Percentiles rank a stretch among this genome's conserved stretches.
Evolutionary conservation across 768 basidiomycete species (phyloP).

Genomic region (Hygrocybe coccinea): DNA sequence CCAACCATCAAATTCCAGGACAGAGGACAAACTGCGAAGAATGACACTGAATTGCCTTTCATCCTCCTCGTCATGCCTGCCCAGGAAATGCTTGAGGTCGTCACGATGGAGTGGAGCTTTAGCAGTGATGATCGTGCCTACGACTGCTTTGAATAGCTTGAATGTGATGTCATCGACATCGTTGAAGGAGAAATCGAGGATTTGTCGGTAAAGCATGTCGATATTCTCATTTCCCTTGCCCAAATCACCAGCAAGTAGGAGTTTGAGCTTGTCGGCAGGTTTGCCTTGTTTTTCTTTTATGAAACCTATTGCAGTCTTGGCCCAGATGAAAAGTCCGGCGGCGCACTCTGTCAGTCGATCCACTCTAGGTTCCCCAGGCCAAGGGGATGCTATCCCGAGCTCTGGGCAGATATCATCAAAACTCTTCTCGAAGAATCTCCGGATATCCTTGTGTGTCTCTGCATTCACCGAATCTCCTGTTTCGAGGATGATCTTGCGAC

Average conservation of each 20-base stretch:
- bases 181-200: neutral
- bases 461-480: neutral
- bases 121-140: neutral
- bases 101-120: neutral
- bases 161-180: neutral
- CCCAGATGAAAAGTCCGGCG: slow-evolving; percentile 5
- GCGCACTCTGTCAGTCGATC: neutral
- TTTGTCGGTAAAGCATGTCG: neutral
- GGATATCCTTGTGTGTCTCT: slow-evolving; percentile 1
- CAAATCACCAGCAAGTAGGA: neutral
- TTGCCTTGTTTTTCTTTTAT: neutral
- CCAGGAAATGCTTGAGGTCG: neutral
- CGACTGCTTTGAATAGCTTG: neutral
- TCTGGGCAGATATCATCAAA: slow-evolving; percentile 4
- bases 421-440: neutral
- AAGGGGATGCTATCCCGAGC: slow-evolving; percentile 2
- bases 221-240: neutral
- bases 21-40: slow-evolving; percentile 3
- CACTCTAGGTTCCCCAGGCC: slow-evolving; percentile 15
- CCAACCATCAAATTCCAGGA: neutral
- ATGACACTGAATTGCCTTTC: neutral
- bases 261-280: neutral
- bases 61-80: neutral
- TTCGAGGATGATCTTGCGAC: neutral
- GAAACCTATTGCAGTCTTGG: neutral